Percentiles rank a stretch among this genome's conserved stretches.
phyloP scores from a whole-genome alignment of 129 eudicot genomes.

The Chrysanthemum makinoi region DNA sequence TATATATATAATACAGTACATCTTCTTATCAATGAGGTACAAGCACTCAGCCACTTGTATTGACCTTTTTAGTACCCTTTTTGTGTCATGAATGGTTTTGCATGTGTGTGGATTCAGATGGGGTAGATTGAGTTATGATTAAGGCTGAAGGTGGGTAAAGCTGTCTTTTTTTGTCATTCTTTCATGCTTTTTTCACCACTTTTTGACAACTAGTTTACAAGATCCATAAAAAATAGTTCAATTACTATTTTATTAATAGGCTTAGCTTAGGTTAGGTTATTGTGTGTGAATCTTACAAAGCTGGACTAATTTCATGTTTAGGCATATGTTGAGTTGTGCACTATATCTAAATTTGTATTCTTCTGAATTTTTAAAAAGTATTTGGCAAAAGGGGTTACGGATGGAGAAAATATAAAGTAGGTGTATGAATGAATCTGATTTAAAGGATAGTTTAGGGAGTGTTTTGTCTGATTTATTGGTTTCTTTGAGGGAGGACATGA shows the following conservation, averaged over 20 bases:
- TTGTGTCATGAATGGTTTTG: slow-evolving; percentile 16
- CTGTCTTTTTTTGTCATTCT: slow-evolving; percentile 15
- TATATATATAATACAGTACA: not conserved
- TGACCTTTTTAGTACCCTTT: slow-evolving; percentile 13
- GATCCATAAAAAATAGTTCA: not conserved
- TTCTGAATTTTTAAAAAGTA: not conserved
- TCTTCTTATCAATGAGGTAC: slow-evolving; percentile 16
- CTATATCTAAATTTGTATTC: slow-evolving; percentile 1
- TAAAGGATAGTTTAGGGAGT: slow-evolving; percentile 44
- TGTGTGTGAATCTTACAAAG: too few species aligned
- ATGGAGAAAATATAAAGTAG: slow-evolving; percentile 22
- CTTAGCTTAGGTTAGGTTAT: too few species aligned
- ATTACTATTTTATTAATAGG: too few species aligned
- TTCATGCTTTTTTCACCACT: not conserved
- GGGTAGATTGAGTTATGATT: slow-evolving; percentile 22
- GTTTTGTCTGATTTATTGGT: slow-evolving; percentile 60
- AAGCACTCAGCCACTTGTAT: slow-evolving; percentile 10
- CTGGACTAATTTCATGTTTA: too few species aligned
- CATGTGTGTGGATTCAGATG: slow-evolving; percentile 11
- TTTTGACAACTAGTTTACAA: not conserved
- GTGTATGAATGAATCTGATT: slow-evolving; percentile 33
- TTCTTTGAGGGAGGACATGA: slow-evolving; percentile 57
- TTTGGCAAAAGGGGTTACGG: slow-evolving; percentile 18
- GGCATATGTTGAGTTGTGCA: slow-evolving; percentile 9
- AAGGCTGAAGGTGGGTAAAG: slow-evolving; percentile 3